phyloP scores from a whole-genome alignment of 2,329 filamentous ascomycete genomes.

The Cryoendolithus antarcticus region DNA sequence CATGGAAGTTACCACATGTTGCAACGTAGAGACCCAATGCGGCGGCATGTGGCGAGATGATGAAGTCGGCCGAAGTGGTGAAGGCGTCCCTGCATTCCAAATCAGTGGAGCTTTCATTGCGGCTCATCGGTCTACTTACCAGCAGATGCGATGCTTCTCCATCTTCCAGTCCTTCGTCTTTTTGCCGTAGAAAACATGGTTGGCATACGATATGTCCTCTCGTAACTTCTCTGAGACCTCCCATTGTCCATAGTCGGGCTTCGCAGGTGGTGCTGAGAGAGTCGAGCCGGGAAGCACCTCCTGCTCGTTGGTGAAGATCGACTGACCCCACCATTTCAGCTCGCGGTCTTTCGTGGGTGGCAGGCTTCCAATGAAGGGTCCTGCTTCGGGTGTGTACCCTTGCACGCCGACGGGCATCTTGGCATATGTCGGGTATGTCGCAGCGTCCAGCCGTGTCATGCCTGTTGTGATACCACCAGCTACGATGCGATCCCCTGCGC shows the following conservation, averaged over 20 bases:
- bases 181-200: constrained; percentile 47
- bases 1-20: constrained; percentile 32
- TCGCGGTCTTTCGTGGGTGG: constrained; percentile 37
- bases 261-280: constrained; percentile 45
- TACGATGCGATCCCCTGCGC: constrained; percentile 41
- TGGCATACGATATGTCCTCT: constrained; percentile 46
- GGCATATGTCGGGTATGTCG: constrained; percentile 26
- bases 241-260: constrained; percentile 51
- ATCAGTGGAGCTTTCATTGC: neutral
- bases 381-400: constrained; percentile 29
- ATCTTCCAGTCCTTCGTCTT: constrained; percentile 45
- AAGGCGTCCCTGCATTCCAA: constrained; percentile 46
- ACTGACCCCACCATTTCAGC: constrained; percentile 51
- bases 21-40: constrained; percentile 31
- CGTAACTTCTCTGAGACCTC: constrained; percentile 44
- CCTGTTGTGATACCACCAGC: constrained; percentile 43
- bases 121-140: constrained; percentile 34
- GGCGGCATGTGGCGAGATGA: constrained; percentile 34
- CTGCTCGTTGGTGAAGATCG: constrained; percentile 45
- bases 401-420: constrained; percentile 35
- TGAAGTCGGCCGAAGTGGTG: constrained; percentile 43
- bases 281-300: constrained; percentile 41
- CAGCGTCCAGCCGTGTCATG: constrained; percentile 34
- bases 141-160: constrained; percentile 53
- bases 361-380: constrained; percentile 46